These are phyloP conservation scores for rapeseed (Brassica napus) DNA, from an alignment of 345 rosid genomes.

Conservation along the genomic window DNA sequence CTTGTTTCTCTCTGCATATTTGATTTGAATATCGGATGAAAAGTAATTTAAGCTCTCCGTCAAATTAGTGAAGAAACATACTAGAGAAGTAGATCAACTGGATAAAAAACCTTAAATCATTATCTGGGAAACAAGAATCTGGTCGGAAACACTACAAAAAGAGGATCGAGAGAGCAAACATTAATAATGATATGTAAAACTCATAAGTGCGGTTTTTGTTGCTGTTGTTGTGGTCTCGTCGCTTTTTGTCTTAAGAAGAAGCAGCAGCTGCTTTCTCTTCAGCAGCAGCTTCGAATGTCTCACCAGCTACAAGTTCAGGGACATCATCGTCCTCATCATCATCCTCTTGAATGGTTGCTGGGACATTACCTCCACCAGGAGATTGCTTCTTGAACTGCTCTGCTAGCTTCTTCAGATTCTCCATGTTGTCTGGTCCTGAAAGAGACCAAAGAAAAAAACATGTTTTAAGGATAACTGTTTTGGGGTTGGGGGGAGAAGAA, in stretches of 20 bases:
- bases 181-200: conserved; percentile 28
- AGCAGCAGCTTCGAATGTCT: conserved; percentile 82
- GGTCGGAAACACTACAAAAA: conserved; percentile 33
- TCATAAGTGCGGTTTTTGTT: conserved; percentile 12
- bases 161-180: conserved; percentile 35
- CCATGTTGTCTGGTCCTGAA: conserved; percentile 91
- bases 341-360: conserved; percentile 45
- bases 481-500: neutral
- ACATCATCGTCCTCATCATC: conserved; percentile 77
- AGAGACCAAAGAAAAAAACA: neutral
- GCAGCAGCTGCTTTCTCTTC: conserved; percentile 66
- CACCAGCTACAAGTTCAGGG: conserved; percentile 79
- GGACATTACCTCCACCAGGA: conserved; percentile 48
- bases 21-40: neutral
- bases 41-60: neutral
- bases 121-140: conserved; percentile 26
- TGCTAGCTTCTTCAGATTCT: conserved; percentile 86
- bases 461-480: neutral
- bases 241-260: conserved; percentile 32
- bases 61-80: neutral
- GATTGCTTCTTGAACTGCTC: conserved; percentile 90
- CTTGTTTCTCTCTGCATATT: neutral
- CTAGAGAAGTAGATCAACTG: neutral
- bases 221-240: neutral
- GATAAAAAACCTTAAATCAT: conserved; percentile 34